Conservation (phyloP, 495 filamentous ascomycete genomes). For the Parachaetomium inaequale region DNA sequence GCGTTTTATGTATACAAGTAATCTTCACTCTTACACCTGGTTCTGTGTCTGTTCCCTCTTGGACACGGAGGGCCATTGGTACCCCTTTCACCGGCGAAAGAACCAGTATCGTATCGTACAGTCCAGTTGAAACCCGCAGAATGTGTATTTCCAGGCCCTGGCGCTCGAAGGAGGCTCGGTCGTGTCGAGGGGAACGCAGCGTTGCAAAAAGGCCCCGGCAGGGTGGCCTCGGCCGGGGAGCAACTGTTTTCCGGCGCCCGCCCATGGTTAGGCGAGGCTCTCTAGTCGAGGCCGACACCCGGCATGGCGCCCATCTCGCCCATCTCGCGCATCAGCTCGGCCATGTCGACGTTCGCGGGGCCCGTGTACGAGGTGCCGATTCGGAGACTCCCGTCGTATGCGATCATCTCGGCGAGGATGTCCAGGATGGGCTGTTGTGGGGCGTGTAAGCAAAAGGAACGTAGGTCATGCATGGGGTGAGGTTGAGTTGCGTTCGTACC, state of each 20-base stretch:
- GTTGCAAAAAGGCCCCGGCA: neutral
- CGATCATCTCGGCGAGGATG: constrained; percentile 96
- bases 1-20: constrained; percentile 6
- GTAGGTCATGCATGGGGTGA: constrained; percentile 11
- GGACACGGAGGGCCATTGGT: neutral
- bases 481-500: constrained; percentile 40
- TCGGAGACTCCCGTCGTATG: constrained; percentile 71
- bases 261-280: neutral
- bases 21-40: neutral
- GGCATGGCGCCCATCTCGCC: constrained; percentile 36
- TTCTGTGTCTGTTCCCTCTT: neutral
- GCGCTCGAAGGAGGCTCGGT: neutral
- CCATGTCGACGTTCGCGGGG: constrained; percentile 29
- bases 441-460: constrained; percentile 13
- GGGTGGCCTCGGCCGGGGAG: neutral
- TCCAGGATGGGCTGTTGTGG: constrained; percentile 75
- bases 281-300: constrained; percentile 46
- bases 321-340: constrained; percentile 38
- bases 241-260: neutral
- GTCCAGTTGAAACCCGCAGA: neutral
- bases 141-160: neutral
- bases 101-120: constrained; percentile 12
- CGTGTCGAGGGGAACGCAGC: too few species aligned
- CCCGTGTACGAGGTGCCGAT: constrained; percentile 51
- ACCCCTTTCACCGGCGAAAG: neutral